Base-by-base conservation (phyloP, 352 stramenopile species). In the Phytophthora fragariae region DNA sequence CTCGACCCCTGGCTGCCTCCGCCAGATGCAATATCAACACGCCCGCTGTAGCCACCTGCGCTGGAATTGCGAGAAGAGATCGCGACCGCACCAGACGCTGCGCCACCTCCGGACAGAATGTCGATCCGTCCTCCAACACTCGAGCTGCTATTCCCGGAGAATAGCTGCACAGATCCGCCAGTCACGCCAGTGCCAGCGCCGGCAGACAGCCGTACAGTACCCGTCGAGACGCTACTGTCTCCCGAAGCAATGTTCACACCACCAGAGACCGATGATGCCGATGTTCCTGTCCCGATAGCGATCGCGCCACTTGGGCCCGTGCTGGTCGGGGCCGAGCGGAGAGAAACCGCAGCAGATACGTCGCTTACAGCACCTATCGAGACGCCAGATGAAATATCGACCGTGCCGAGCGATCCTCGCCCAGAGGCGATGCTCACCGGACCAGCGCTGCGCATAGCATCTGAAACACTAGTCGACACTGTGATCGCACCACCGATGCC, bases 21-120 rank as follows among this genome's bases (percentile, higher is more conserved):
- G 24, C 67, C 67, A 62, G 67, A 74, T 17, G 60, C 46, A 35
- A 66, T 29, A 59, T 57, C 60, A 29, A 66, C n/a, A 55, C 60
- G 46, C 39, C 60, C 60, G 33, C 60, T 66, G 47, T 46, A 58
- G 47, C 60, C 60, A 29, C 49, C 44, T 37, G 49, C 35, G 5
- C 47, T 66, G 24, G 60, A 59, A 33, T 66, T 66, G 37, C 60
- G 60, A 58, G 60, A 66, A 58, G 47, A 50, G 9, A 66, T 50
- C 47, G 33, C 27, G 12, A 66, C 52, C 11, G 47, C 49, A 31
- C 58, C 58, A 39, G 58, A 65, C 21, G 44, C 47, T 47, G 46
- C n/a, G 33, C 58, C 58, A 56, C 58, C 58, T 31, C 60, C 60
- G 31, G 60, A 59, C 31, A 66, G 21, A 7, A 66, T 37, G 33